phyloP scores from a whole-genome alignment of 441 rosid genomes.

The Gossypium aridum region DNA sequence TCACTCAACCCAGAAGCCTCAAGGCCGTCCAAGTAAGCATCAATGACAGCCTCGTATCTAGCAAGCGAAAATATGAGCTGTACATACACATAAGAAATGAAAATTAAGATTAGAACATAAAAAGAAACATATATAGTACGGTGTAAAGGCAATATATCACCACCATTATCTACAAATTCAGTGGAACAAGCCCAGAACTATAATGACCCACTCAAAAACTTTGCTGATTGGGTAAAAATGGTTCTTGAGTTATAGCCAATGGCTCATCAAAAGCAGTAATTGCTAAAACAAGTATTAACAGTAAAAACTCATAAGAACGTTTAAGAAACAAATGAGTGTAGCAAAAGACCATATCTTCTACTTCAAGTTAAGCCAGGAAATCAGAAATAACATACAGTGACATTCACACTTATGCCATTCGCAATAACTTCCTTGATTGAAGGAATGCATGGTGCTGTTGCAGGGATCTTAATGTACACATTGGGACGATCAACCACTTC shows the following conservation, averaged over 20 bases:
- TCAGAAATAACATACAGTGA: constrained; percentile 65
- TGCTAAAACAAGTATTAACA: not conserved
- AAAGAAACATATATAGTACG: not conserved
- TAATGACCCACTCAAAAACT: too few species aligned
- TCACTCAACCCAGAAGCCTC: constrained; percentile 89
- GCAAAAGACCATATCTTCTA: not conserved
- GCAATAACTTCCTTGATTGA: constrained; percentile 91
- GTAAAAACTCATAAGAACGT: not conserved
- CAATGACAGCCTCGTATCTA: constrained; percentile 93
- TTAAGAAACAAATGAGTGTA: not conserved
- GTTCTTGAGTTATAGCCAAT: too few species aligned
- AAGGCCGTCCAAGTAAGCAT: constrained; percentile 96
- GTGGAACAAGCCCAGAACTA: not conserved
- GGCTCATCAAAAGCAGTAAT: not conserved
- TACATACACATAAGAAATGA: constrained; percentile 11
- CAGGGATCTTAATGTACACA: constrained; percentile 95
- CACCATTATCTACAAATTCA: not conserved
- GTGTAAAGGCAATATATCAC: not conserved
- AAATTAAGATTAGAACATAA: not conserved
- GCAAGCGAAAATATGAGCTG: constrained; percentile 94
- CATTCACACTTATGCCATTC: constrained; percentile 83
- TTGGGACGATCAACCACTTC: constrained; percentile 78
- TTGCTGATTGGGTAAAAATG: too few species aligned
- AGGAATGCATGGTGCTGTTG: constrained; percentile 86
- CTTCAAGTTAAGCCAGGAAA: constrained; percentile 13